Conservation (phyloP, 305 asterid species). For the Vinca major region DNA sequence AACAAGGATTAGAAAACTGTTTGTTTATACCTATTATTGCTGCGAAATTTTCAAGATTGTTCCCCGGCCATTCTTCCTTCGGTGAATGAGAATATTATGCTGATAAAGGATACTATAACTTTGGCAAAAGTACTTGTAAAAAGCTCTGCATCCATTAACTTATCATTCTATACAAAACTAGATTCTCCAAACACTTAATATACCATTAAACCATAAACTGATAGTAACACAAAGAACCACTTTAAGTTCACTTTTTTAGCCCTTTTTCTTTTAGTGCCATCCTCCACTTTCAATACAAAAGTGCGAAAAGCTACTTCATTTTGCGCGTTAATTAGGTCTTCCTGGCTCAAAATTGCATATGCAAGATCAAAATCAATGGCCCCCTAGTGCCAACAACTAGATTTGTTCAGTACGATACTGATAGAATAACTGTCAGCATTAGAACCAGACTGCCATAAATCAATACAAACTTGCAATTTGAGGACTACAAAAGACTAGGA, state of each 20-base stretch:
- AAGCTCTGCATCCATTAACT: conserved; percentile 11
- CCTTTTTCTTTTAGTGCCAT: conserved; percentile 5
- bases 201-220: conserved; percentile 6
- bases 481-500: conserved; percentile 70
- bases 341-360: no score
- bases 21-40: neutral
- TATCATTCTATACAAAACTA: conserved; percentile 9
- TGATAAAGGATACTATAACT: conserved; percentile 10
- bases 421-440: no score
- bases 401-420: no score
- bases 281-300: no score
- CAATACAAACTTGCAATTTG: conserved; percentile 79
- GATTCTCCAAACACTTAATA: conserved; percentile 9
- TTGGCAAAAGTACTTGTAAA: conserved; percentile 14
- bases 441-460: neutral
- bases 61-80: conserved; percentile 13
- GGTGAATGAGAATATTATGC: conserved; percentile 4
- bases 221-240: conserved; percentile 1
- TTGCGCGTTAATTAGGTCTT: no score
- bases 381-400: no score
- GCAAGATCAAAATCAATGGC: no score
- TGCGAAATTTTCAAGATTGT: conserved; percentile 14
- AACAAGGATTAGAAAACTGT: conserved; percentile 1
- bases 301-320: no score
- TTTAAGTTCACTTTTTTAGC: conserved; percentile 7